phyloP scores from a whole-genome alignment of 768 basidiomycete genomes.

The Calocybe cyanea region DNA sequence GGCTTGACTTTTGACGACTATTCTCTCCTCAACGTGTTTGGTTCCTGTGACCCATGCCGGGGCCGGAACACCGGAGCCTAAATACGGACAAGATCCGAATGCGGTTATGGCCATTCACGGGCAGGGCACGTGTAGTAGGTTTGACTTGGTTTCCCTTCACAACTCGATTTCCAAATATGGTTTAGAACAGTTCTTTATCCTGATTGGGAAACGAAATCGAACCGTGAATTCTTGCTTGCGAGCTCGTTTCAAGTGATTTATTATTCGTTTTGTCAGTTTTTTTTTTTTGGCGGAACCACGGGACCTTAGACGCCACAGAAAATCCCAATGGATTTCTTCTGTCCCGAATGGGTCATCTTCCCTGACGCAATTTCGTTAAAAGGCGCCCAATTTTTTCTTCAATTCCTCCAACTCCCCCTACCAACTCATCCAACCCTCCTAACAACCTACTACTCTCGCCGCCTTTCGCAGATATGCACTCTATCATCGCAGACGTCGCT shows the following conservation, averaged over 20 bases:
- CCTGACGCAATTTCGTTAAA: slow-evolving; percentile 29
- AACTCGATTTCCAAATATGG: too few species aligned
- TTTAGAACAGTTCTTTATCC: too few species aligned
- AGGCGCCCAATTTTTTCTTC: slow-evolving; percentile 21
- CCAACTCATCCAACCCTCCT: slow-evolving; percentile 11
- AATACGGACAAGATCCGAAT: slow-evolving; percentile 11
- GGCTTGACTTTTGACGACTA: too few species aligned
- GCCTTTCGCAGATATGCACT: slow-evolving; percentile 20
- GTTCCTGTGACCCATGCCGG: slow-evolving; percentile 13
- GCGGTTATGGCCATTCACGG: not conserved
- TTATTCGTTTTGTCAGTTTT: slow-evolving; percentile 30
- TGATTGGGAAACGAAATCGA: too few species aligned
- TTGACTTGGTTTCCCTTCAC: too few species aligned
- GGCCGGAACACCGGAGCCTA: slow-evolving; percentile 24
- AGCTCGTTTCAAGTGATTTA: too few species aligned
- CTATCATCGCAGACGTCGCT: slow-evolving; percentile 14
- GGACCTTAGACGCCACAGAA: slow-evolving; percentile 30
- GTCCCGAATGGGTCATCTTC: slow-evolving; percentile 20
- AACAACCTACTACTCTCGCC: slow-evolving; percentile 11
- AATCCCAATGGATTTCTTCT: too few species aligned
- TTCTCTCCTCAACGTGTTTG: slow-evolving; percentile 5
- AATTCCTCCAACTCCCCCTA: slow-evolving; percentile 14
- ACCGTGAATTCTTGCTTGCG: too few species aligned
- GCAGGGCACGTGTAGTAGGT: too few species aligned
- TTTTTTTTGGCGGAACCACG: slow-evolving; percentile 35